phyloP scores from a whole-genome alignment of 371 early-diverging fungal species.

The Mucor lusitanicus region DNA sequence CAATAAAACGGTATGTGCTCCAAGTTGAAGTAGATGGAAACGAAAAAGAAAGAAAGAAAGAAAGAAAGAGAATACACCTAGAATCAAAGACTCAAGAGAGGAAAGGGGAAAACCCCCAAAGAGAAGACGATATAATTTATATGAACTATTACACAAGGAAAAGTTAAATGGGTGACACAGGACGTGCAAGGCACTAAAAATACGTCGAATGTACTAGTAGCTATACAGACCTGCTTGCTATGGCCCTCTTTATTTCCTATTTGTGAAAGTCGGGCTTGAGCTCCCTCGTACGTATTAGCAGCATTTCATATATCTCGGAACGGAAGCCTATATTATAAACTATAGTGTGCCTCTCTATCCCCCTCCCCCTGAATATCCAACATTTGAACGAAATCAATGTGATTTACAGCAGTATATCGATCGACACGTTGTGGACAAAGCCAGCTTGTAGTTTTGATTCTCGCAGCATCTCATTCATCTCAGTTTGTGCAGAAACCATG shows the following conservation, averaged over 20 bases:
- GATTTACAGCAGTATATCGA: no score
- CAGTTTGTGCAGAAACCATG: no score
- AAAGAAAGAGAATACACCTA: neutral
- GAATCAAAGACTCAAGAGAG: neutral
- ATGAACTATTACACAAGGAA: neutral
- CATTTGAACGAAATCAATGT: no score
- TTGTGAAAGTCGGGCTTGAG: neutral
- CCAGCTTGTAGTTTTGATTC: no score
- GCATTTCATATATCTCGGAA: no score
- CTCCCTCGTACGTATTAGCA: neutral
- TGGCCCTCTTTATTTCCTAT: no score
- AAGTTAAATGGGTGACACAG: neutral
- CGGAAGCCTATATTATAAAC: no score
- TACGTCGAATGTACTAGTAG: neutral
- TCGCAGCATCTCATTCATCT: no score
- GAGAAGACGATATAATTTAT: neutral
- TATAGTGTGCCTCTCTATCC: no score
- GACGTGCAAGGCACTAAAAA: constrained; percentile 1
- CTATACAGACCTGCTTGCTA: neutral
- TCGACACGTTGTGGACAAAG: no score
- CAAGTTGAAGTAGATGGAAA: neutral
- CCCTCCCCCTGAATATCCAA: no score
- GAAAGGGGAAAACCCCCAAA: neutral
- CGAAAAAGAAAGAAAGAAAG: neutral
- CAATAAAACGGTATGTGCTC: neutral